phyloP scores from a whole-genome alignment of 345 rosid genomes.

The Noccaea bulbosa region DNA sequence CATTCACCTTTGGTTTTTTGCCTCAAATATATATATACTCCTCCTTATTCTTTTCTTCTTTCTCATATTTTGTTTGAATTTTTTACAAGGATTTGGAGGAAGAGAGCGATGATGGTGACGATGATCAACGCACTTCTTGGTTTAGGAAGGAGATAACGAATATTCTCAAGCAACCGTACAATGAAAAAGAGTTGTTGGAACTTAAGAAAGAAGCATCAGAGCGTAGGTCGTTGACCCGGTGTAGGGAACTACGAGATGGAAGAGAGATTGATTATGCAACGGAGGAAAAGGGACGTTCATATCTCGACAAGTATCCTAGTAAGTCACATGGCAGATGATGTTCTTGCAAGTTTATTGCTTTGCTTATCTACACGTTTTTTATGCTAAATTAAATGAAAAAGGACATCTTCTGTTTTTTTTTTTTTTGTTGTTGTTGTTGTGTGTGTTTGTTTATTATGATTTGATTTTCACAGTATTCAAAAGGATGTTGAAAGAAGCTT shows the following conservation, averaged over 20 bases:
- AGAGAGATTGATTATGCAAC: background rate
- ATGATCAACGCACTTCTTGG: slow-evolving; percentile 36
- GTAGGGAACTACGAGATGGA: slow-evolving; percentile 46
- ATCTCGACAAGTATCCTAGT: slow-evolving; percentile 56
- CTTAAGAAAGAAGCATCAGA: slow-evolving; percentile 41
- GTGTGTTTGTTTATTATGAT: slow-evolving; percentile 22
- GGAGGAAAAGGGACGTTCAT: slow-evolving; percentile 46
- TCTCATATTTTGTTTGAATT: slow-evolving; percentile 28
- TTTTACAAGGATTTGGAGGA: slow-evolving; percentile 40
- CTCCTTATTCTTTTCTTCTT: background rate
- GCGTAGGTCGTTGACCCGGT: slow-evolving; percentile 24
- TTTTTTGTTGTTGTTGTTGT: too few relatives aligned
- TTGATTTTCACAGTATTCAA: slow-evolving; percentile 34
- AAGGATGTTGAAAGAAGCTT: slow-evolving; percentile 16
- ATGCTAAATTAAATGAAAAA: too few relatives aligned
- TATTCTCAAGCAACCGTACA: slow-evolving; percentile 54
- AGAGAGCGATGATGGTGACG: slow-evolving; percentile 23
- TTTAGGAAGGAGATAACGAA: slow-evolving; percentile 54
- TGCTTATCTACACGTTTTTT: too few relatives aligned
- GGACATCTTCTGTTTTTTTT: too few relatives aligned
- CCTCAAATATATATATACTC: background rate
- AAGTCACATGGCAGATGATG: slow-evolving; percentile 20
- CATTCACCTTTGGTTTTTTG: slow-evolving; percentile 9
- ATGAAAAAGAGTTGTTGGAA: slow-evolving; percentile 43
- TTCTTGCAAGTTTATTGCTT: background rate